Conservation (phyloP, 495 filamentous ascomycete genomes). For the Aspergillus mulundensis region DNA sequence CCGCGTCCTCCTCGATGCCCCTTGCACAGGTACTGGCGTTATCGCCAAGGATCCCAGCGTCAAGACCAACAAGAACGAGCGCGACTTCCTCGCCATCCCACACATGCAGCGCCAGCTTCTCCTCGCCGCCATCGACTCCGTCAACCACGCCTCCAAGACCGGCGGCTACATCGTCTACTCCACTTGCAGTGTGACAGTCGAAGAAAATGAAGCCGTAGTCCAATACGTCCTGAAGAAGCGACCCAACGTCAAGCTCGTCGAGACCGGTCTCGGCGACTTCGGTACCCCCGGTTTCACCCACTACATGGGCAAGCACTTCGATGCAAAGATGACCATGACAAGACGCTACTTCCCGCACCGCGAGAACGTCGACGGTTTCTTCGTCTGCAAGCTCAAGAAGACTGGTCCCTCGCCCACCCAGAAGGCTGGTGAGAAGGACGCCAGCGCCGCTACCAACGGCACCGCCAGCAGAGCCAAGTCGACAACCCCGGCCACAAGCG, state of each 20-base stretch:
- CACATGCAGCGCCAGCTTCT: conserved; percentile 93
- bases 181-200: conserved; percentile 85
- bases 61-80: conserved; percentile 95
- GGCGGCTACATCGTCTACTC: conserved; percentile 95
- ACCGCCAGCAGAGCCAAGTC: conserved; percentile 14
- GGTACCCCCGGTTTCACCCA: conserved; percentile 85
- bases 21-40: conserved; percentile 80
- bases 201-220: conserved; percentile 92
- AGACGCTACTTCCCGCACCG: conserved; percentile 89
- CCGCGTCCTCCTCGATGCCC: conserved; percentile 73
- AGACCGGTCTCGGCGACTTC: conserved; percentile 83
- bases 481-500: conserved; percentile 20
- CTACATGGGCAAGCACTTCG: conserved; percentile 86
- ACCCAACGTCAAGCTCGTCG: conserved; percentile 89
- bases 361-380: conserved; percentile 98
- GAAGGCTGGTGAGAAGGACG: conserved; percentile 34
- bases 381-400: conserved; percentile 97
- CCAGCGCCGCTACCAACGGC: conserved; percentile 17
- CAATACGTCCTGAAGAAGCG: conserved; percentile 86
- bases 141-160: conserved; percentile 78
- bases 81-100: conserved; percentile 85
- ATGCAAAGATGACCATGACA: conserved; percentile 77
- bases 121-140: conserved; percentile 88
- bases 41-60: conserved; percentile 93
- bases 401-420: conserved; percentile 64